These are phyloP conservation scores for Mycena alexandri DNA, from an alignment of 768 basidiomycete species.

Conservation along the genomic window DNA sequence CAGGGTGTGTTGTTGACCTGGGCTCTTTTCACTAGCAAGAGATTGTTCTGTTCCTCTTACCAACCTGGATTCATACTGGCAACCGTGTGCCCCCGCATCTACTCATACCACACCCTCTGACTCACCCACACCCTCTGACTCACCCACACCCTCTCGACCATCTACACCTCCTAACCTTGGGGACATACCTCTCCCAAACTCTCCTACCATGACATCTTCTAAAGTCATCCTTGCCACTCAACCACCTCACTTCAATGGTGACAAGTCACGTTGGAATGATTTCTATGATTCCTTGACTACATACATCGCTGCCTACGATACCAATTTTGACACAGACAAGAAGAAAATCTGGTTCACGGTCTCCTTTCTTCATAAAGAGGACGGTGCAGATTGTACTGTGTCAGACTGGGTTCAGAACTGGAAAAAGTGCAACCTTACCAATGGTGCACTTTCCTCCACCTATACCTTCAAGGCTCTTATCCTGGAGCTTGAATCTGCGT, in stretches of 20 bases:
- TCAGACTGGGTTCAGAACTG: too few species aligned
- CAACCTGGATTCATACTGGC: too few species aligned
- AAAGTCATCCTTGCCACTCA: not conserved
- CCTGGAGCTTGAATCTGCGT: not conserved
- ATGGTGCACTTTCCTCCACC: not conserved
- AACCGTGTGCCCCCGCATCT: not conserved
- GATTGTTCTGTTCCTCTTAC: too few species aligned
- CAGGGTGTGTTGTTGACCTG: too few species aligned
- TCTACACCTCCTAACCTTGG: too few species aligned
- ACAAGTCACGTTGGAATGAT: too few species aligned
- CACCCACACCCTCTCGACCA: not conserved
- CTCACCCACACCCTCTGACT: not conserved
- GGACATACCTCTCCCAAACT: not conserved
- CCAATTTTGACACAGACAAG: not conserved
- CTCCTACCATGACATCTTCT: not conserved
- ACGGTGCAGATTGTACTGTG: not conserved
- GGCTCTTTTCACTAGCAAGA: too few species aligned
- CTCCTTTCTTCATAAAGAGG: conserved; percentile 5
- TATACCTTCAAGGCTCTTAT: not conserved
- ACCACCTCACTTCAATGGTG: too few species aligned
- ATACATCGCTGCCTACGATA: not conserved
- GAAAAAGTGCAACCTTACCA: too few species aligned
- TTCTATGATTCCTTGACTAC: too few species aligned
- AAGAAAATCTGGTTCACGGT: not conserved
- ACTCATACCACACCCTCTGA: not conserved